phyloP scores from a whole-genome alignment of 768 basidiomycete genomes.

The Lyophyllum atratum region DNA sequence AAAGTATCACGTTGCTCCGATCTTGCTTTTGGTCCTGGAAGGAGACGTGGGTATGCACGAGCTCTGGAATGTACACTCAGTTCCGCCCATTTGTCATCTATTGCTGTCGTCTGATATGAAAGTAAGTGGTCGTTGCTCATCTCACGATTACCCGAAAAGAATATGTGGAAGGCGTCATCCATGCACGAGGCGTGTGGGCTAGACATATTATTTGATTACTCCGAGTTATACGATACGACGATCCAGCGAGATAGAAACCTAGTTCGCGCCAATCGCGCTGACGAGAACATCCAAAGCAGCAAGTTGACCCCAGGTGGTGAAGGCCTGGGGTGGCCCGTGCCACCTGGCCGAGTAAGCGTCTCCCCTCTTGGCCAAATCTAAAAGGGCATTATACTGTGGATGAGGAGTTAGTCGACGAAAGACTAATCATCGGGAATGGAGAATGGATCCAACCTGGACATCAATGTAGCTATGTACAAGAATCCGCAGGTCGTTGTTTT shows the following conservation, averaged over 20 bases:
- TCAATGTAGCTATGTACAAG: constrained; percentile 51
- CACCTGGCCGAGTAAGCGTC: constrained; percentile 45
- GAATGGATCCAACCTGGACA: constrained; percentile 40
- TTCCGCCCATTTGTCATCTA: too few relatives aligned
- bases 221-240: too few relatives aligned
- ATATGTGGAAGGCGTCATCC: too few relatives aligned
- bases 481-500: constrained; percentile 36
- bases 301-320: constrained; percentile 52
- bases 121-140: too few relatives aligned
- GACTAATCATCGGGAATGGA: neutral
- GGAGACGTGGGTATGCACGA: too few relatives aligned
- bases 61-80: too few relatives aligned
- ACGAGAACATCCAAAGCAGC: constrained; percentile 45
- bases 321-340: constrained; percentile 45
- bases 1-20: neutral
- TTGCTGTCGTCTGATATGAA: too few relatives aligned
- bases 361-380: constrained; percentile 47
- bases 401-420: neutral
- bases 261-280: too few relatives aligned
- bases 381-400: constrained; percentile 48
- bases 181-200: too few relatives aligned
- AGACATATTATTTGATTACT: too few relatives aligned
- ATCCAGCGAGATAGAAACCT: too few relatives aligned
- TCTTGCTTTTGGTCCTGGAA: neutral
- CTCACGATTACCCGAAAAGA: too few relatives aligned